Evolutionary conservation across 2,329 filamentous ascomycete genomes (phyloP), one percentile per base, ranked within the genome.

Genomic region (Microdochium nivale): DNA sequence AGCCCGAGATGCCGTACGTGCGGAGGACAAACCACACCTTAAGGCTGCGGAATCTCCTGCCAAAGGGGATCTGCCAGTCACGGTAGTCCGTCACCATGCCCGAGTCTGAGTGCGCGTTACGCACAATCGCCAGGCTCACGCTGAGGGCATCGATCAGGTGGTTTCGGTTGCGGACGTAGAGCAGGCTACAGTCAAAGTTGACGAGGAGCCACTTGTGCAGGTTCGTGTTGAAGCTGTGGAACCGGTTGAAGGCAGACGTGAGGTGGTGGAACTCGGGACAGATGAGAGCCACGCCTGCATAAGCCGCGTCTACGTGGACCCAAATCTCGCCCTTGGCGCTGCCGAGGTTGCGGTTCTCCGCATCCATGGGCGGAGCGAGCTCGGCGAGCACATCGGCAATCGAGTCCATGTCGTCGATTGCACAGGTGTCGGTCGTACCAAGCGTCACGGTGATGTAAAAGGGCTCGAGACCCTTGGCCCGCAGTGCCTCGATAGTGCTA

Each of bases 171-270:
- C 85, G 84, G 48, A 96, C 83, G 70, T 83, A 97, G 47, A 96
- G 78, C 58, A 87, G 87, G 51, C 87, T 90, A 60, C 76, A 80
- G 67, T 97, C 92, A 62, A 96, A 96, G 69, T 95, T 96, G 52
- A 90, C 90, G 19, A 96, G 82, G 48, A 96, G 77, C 92, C 92
- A 96, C 74, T 97, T 97, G 77, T 96, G 91, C 80, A 96, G 87
- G 74, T 96, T 97, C 74, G 92, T 83, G 70, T 96, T 86, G 78
- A 95, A 96, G 57, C 86, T 90, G 73, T 96, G 88, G 65, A 95
- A 90, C 23, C 75, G 70, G 1, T 75, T 71, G 49, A 92, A 77
- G 9, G 81, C 71, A 23, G 73, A 63, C 1, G 84, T 76, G 49
- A 90, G 76, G 58, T 85, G 77, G 56, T 90, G 87, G 68, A 88